These are phyloP conservation scores for Grifola frondosa DNA, from an alignment of 1,284 basidiomycete genomes.

Conservation along the genomic window DNA sequence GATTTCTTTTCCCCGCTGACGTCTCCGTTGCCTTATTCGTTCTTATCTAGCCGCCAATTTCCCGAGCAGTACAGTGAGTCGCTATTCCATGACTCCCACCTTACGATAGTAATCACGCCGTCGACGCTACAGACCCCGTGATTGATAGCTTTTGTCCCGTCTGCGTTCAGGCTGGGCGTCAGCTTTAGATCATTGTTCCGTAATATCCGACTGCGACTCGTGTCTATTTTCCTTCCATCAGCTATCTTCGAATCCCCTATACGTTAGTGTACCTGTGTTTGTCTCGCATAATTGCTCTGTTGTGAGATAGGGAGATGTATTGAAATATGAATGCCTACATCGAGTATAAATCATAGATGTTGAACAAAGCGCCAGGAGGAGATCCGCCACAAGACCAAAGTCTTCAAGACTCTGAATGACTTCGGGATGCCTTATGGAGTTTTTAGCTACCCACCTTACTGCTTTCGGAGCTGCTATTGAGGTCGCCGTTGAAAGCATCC, in stretches of 20 bases:
- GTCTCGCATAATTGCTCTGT: too few relatives aligned
- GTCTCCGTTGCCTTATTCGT: slow-evolving; percentile 10
- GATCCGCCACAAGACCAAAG: slow-evolving; percentile 19
- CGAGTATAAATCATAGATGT: too few relatives aligned
- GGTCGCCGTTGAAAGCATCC: slow-evolving; percentile 18
- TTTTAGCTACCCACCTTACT: too few relatives aligned
- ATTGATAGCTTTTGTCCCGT: slow-evolving; percentile 43
- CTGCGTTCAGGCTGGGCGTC: slow-evolving; percentile 32
- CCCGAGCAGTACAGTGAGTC: slow-evolving; percentile 60
- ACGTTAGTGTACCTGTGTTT: slow-evolving; percentile 21
- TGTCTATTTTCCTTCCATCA: too few relatives aligned
- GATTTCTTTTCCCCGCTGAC: slow-evolving; percentile 14
- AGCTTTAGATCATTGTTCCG: background rate
- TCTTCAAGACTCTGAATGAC: too few relatives aligned
- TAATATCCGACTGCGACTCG: too few relatives aligned
- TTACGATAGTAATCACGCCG: slow-evolving; percentile 9
- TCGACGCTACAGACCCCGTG: slow-evolving; percentile 37
- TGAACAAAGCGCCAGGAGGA: slow-evolving; percentile 6
- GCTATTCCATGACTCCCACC: slow-evolving; percentile 3
- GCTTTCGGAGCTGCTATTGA: too few relatives aligned
- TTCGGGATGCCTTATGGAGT: too few relatives aligned
- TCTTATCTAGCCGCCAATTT: slow-evolving; percentile 57
- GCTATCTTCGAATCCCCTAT: slow-evolving; percentile 3
- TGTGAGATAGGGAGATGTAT: too few relatives aligned
- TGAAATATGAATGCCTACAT: too few relatives aligned